Percentiles rank a stretch among this genome's conserved stretches.
phyloP scores from a whole-genome alignment of 345 rosid genomes.

The Salix arbutifolia region DNA sequence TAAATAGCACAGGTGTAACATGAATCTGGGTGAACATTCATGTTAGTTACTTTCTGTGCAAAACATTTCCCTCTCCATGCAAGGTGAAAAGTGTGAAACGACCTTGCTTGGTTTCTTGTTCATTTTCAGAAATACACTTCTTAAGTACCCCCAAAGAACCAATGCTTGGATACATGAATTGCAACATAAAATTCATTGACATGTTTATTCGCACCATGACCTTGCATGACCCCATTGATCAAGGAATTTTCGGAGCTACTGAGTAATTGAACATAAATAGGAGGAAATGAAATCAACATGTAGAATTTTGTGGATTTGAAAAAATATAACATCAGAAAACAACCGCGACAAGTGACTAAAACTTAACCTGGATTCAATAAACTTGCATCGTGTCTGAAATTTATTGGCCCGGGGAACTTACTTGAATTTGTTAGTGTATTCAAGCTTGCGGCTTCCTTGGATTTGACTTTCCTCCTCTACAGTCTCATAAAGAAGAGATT shows the following conservation, averaged over 20 bases:
- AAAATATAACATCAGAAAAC: neutral
- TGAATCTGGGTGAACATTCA: neutral
- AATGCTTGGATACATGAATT: neutral
- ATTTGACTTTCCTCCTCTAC: conserved; percentile 59
- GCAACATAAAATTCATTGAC: neutral
- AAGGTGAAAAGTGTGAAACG: neutral
- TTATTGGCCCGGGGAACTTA: conserved; percentile 22
- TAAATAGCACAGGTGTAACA: neutral
- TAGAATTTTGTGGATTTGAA: neutral
- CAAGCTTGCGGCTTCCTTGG: conserved; percentile 80
- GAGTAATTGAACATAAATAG: neutral
- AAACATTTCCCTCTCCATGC: neutral
- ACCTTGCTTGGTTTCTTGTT: neutral
- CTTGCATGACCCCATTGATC: neutral
- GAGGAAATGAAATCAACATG: neutral
- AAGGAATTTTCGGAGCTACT: neutral
- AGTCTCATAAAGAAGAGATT: conserved; percentile 69
- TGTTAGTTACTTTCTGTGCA: neutral
- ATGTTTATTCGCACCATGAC: neutral
- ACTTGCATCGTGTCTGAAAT: neutral
- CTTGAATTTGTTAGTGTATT: conserved; percentile 61
- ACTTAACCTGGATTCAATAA: neutral
- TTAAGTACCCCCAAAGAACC: neutral
- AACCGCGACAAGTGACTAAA: neutral
- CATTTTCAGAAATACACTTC: neutral